A percentile compares a stretch with the other conserved stretches of the same genome.
phyloP scores from a whole-genome alignment of 495 filamentous ascomycete species.

The Lepraria neglecta region DNA sequence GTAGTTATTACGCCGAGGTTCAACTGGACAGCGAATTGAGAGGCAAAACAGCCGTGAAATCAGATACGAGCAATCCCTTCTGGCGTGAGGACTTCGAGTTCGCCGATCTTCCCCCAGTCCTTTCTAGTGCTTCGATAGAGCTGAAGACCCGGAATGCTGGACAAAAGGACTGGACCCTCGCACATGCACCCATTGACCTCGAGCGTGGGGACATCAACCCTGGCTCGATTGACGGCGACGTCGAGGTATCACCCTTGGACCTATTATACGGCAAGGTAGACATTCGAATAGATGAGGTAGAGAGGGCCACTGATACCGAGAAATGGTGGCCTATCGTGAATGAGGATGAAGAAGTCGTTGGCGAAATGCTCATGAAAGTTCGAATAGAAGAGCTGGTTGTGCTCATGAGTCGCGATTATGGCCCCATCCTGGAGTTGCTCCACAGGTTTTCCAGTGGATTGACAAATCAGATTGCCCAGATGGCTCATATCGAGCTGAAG shows the following conservation, averaged over 20 bases:
- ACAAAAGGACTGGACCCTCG: constrained; percentile 49
- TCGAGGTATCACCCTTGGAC: constrained; percentile 51
- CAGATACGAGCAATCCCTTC: constrained; percentile 76
- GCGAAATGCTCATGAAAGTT: constrained; percentile 81
- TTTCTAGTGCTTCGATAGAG: constrained; percentile 74
- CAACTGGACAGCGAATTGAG: constrained; percentile 83
- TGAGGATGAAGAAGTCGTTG: constrained; percentile 63
- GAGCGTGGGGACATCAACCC: constrained; percentile 40
- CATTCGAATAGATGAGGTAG: constrained; percentile 75
- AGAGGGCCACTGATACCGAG: constrained; percentile 71
- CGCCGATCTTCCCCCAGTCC: constrained; percentile 68
- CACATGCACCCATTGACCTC: constrained; percentile 43
- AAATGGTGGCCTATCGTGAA: constrained; percentile 85
- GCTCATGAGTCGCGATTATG: constrained; percentile 78
- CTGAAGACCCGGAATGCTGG: constrained; percentile 60
- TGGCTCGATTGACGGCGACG: constrained; percentile 42
- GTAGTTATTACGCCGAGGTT: constrained; percentile 78
- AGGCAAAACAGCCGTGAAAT: constrained; percentile 75
- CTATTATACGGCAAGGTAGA: constrained; percentile 68
- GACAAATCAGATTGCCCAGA: constrained; percentile 74
- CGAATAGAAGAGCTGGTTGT: constrained; percentile 83
- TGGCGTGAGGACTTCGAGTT: constrained; percentile 94
- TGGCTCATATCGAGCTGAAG: constrained; percentile 69
- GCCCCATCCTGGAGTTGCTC: constrained; percentile 73
- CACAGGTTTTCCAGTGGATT: constrained; percentile 78